These are phyloP conservation scores for Platanthera guangdongensis DNA, from an alignment of 106 monocot species.

Conservation along the genomic window DNA sequence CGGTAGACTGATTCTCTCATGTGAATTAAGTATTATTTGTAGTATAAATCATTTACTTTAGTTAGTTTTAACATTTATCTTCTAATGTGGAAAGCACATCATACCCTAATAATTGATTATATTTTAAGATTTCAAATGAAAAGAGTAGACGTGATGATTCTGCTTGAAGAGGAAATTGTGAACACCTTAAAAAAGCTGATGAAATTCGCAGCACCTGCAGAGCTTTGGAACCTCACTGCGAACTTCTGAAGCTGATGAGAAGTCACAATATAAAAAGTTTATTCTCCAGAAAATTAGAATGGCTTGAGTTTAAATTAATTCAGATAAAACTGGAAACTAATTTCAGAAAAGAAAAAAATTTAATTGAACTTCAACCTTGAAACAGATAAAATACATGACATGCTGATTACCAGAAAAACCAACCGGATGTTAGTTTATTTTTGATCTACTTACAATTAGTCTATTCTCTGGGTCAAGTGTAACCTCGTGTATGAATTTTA, in stretches of 20 bases:
- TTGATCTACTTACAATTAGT: no score
- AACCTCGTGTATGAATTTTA: no score
- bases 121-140: not conserved
- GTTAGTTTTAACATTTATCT: not conserved
- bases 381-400: not conserved
- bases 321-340: not conserved
- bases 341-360: not conserved
- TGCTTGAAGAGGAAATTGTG: constrained; percentile 1
- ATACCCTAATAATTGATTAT: not conserved
- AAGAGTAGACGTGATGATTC: not conserved
- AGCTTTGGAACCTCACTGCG: constrained; percentile 39
- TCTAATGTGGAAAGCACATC: not conserved
- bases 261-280: not conserved
- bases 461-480: no score
- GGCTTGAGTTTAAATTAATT: not conserved
- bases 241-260: constrained; percentile 78
- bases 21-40: no score
- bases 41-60: no score
- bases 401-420: not conserved
- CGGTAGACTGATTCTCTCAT: no score
- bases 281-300: not conserved
- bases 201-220: constrained; percentile 37
- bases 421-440: not conserved
- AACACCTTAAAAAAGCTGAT: constrained; percentile 48
- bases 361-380: not conserved